phyloP scores from a whole-genome alignment of 805 yeast species.

The Candida orba region DNA sequence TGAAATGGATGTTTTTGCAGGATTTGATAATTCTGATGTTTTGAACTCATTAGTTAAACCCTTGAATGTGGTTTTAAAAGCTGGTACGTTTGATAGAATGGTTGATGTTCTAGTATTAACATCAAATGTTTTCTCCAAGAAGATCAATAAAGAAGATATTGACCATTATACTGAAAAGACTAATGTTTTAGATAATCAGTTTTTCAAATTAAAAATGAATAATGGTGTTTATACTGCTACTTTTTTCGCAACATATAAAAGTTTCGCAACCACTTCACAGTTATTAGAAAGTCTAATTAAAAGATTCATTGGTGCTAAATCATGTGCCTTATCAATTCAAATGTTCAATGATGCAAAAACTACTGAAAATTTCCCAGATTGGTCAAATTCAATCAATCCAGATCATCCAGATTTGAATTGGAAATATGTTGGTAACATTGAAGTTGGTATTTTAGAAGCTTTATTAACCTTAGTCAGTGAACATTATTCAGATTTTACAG shows the following conservation, averaged over 20 bases:
- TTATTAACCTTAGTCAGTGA: constrained; percentile 61
- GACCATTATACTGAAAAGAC: constrained; percentile 30
- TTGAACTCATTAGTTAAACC: constrained; percentile 24
- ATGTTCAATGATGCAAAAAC: constrained; percentile 17
- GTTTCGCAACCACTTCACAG: constrained; percentile 51
- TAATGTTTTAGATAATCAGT: constrained; percentile 29
- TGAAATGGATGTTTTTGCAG: constrained; percentile 26
- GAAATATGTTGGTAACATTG: constrained; percentile 66
- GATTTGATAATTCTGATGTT: constrained; percentile 22
- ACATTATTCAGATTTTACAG: constrained; percentile 69
- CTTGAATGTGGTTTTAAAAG: constrained; percentile 44
- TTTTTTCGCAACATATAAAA: constrained; percentile 61
- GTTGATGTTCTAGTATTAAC: constrained; percentile 76
- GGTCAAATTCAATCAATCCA: constrained; percentile 37
- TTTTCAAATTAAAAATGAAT: constrained; percentile 48
- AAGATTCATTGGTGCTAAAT: constrained; percentile 54
- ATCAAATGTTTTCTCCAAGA: constrained; percentile 47
- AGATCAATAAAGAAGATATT: constrained; percentile 36
- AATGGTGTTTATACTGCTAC: constrained; percentile 57
- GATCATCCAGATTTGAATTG: constrained; percentile 50
- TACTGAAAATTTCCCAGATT: constrained; percentile 42
- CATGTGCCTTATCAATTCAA: constrained; percentile 51
- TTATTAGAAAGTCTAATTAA: constrained; percentile 45
- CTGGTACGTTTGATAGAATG: constrained; percentile 69
- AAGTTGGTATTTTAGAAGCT: constrained; percentile 75